Conservation (phyloP, 2,329 filamentous ascomycete species). For the Hymenoscyphus linearis region DNA sequence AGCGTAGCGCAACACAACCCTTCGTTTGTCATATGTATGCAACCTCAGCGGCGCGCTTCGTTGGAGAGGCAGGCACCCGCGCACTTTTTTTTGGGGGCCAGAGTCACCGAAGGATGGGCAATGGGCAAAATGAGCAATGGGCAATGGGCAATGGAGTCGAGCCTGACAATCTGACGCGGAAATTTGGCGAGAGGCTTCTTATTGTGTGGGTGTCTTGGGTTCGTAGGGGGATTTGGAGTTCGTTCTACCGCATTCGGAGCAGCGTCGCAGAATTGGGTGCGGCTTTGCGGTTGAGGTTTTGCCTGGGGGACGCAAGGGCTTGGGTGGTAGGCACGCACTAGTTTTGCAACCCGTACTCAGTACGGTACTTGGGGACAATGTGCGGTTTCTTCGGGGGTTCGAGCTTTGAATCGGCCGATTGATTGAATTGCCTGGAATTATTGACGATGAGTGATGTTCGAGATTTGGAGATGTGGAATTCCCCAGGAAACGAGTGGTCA, state of each 20-base stretch:
- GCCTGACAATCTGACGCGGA: conserved; percentile 6
- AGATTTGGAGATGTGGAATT: conserved; percentile 11
- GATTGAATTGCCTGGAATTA: not conserved
- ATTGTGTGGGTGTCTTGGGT: conserved; percentile 12
- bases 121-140: no score
- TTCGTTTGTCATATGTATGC: conserved; percentile 35
- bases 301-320: conserved; percentile 25
- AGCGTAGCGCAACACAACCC: conserved; percentile 32
- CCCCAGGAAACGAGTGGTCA: conserved; percentile 13
- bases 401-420: not conserved
- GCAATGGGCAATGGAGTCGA: conserved; percentile 1
- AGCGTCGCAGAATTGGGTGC: conserved; percentile 9
- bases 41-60: conserved; percentile 25
- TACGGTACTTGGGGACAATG: no score
- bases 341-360: conserved; percentile 8
- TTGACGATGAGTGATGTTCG: no score
- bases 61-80: conserved; percentile 30
- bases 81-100: conserved; percentile 8
- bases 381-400: not conserved
- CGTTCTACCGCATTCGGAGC: conserved; percentile 18
- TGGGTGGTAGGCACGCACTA: conserved; percentile 24
- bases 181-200: conserved; percentile 19
- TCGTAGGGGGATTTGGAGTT: conserved; percentile 13
- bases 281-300: conserved; percentile 17
- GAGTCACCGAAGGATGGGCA: conserved; percentile 14